These are phyloP conservation scores for Diversispora epigaea DNA, from an alignment of 192 early-diverging fungal species.

Conservation along the genomic window DNA sequence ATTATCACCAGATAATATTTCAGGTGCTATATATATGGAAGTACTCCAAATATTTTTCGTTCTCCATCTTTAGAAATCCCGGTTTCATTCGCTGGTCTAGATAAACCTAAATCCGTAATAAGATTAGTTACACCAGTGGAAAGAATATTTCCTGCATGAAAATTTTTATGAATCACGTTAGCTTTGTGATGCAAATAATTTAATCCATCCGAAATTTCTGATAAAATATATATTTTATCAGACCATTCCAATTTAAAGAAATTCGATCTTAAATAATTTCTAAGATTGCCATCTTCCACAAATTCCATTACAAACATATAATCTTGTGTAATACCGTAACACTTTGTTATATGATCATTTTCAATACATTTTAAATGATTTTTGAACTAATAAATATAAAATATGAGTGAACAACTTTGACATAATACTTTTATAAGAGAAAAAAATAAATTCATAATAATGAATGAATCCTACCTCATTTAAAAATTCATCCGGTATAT, in stretches of 20 bases:
- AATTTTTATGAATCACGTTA: neutral
- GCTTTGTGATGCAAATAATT: neutral
- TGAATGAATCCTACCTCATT: neutral
- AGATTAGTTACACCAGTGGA: neutral
- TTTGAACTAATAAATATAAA: neutral
- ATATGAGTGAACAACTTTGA: neutral
- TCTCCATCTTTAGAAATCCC: neutral
- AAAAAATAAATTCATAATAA: neutral
- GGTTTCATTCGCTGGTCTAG: neutral
- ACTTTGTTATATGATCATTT: neutral
- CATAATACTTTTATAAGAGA: neutral
- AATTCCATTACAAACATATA: neutral
- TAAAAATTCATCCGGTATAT: neutral
- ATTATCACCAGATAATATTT: neutral
- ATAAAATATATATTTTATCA: neutral
- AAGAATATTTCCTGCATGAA: conserved; percentile 12
- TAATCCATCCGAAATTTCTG: neutral
- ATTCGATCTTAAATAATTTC: neutral
- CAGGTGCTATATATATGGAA: conserved; percentile 21
- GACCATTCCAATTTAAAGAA: neutral
- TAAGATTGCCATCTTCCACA: neutral
- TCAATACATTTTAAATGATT: neutral
- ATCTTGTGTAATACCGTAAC: conserved; percentile 1
- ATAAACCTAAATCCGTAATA: neutral
- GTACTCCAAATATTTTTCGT: conserved; percentile 10